These are phyloP conservation scores for Xanthoconium stramineum DNA, from an alignment of 768 basidiomycete genomes.

Conservation along the genomic window DNA sequence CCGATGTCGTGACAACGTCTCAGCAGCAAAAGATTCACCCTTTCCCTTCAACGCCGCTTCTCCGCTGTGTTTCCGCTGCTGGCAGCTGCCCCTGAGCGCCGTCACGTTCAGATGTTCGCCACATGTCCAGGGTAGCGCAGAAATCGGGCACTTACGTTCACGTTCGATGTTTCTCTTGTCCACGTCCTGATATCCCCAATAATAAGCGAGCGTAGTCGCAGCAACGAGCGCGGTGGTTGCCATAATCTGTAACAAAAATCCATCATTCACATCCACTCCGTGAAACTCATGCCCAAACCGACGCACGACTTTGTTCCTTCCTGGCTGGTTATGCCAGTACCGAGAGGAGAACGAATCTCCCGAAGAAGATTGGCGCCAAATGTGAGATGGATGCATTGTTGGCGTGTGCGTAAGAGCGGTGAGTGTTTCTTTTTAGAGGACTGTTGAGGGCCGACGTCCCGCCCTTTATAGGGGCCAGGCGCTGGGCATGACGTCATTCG, in stretches of 20 bases:
- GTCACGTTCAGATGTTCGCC: not conserved
- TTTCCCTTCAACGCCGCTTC: slow-evolving; percentile 22
- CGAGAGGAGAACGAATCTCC: slow-evolving; percentile 27
- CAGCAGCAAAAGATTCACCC: not conserved
- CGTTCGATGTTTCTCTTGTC: slow-evolving; percentile 29
- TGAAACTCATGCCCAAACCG: no score
- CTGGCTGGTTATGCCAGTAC: slow-evolving; percentile 33
- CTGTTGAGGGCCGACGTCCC: slow-evolving; percentile 16
- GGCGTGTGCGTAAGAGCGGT: not conserved
- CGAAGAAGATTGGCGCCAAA: slow-evolving; percentile 22
- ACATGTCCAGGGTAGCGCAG: not conserved
- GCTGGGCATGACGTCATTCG: slow-evolving; percentile 28
- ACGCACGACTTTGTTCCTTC: slow-evolving; percentile 33
- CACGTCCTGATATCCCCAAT: slow-evolving; percentile 35
- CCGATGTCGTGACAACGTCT: not conserved
- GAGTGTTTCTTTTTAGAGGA: not conserved
- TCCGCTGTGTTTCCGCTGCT: slow-evolving; percentile 14
- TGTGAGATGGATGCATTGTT: slow-evolving; percentile 24
- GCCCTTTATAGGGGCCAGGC: slow-evolving; percentile 20
- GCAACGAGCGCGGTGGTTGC: slow-evolving; percentile 27
- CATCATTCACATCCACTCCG: not conserved
- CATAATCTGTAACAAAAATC: slow-evolving; percentile 24
- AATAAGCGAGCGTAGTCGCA: slow-evolving; percentile 32
- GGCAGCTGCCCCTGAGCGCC: slow-evolving; percentile 9
- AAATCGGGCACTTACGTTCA: slow-evolving; percentile 17